phyloP scores from a whole-genome alignment of 1,284 basidiomycete species.

The Schizopora paradoxa region DNA sequence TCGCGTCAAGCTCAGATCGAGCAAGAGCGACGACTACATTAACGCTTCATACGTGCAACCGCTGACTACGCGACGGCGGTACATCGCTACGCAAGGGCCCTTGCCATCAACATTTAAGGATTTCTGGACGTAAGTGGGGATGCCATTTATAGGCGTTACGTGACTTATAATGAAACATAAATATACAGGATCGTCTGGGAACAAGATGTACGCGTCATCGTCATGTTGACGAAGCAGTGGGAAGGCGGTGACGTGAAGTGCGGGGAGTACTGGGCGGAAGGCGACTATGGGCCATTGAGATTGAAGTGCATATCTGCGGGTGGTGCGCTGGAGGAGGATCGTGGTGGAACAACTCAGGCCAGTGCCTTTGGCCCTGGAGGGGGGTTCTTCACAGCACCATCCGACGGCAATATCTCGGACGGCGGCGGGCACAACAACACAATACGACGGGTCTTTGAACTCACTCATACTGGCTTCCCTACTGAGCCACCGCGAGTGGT shows the following conservation, averaged over 20 bases:
- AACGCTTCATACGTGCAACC: constrained; percentile 92
- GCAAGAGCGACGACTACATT: constrained; percentile 69
- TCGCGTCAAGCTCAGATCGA: constrained; percentile 65
- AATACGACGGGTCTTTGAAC: constrained; percentile 67
- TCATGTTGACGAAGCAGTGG: constrained; percentile 89
- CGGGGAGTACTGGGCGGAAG: constrained; percentile 84
- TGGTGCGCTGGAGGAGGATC: constrained; percentile 30
- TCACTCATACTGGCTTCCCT: constrained; percentile 59
- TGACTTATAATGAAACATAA: background rate
- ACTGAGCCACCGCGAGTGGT: constrained; percentile 53
- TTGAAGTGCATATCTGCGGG: constrained; percentile 61
- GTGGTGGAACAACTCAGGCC: background rate
- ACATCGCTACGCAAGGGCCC: constrained; percentile 97
- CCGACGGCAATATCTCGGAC: constrained; percentile 19
- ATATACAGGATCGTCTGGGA: constrained; percentile 66
- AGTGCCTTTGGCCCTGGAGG: background rate
- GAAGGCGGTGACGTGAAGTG: constrained; percentile 90
- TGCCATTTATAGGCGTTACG: constrained; percentile 4
- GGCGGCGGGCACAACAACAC: constrained; percentile 29
- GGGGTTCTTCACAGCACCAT: constrained; percentile 7
- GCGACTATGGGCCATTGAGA: constrained; percentile 65
- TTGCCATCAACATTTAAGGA: constrained; percentile 85
- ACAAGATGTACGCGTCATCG: constrained; percentile 73
- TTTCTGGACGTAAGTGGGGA: constrained; percentile 85
- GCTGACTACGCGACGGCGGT: constrained; percentile 70